Base-by-base conservation (phyloP, 495 filamentous ascomycete genomes). In the Talaromyces thailandensis region DNA sequence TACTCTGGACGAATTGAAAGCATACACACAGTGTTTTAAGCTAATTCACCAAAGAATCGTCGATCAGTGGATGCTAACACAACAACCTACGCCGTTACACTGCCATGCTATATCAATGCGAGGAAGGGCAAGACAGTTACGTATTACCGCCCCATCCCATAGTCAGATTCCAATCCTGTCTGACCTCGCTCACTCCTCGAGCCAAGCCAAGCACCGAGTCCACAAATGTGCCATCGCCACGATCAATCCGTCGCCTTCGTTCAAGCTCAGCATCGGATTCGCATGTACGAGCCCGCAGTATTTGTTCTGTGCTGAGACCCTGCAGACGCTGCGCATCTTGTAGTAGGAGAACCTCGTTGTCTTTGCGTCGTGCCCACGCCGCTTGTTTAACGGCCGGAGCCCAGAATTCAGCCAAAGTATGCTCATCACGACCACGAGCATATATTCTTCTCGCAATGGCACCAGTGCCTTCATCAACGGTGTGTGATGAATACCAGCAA, bases 371-470 rank as follows among this genome's bases (percentile, higher is more conserved):
- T n/a, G 23, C 16, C 63, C 58, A 59, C 9, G 63, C 63, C 45
- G 73, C 73, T 32, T 71, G 71, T 45, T 71, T 70, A 3, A 77
- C 73, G 55, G 74, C 75, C 11, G 73, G 70, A 12, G 68, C 74
- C 75, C 75, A 77, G 40, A 70, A 68, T 24, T 73, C 70, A 5
- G 66, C 75, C 29, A 75, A 64, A 1, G 64, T 51, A 26, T 67
- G 63, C 61, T 73, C 73, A 37, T 74, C 65, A 4, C 62, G 68
- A 18, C 70, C 69, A 1, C 63, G 69, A 3, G 73, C 69, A 28
- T 75, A 75, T 31, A 29, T 40, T 28, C 61, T 62, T 8, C 16
- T 16, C 12, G 11, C 26, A 12, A 23, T 56, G 11, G 32, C 16
- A 2, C 51, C 63, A 12, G 63, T 24, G 2, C 56, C 58, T 0